Conservation (phyloP, 176 grass and related monocot species). For the Carex parvula region DNA sequence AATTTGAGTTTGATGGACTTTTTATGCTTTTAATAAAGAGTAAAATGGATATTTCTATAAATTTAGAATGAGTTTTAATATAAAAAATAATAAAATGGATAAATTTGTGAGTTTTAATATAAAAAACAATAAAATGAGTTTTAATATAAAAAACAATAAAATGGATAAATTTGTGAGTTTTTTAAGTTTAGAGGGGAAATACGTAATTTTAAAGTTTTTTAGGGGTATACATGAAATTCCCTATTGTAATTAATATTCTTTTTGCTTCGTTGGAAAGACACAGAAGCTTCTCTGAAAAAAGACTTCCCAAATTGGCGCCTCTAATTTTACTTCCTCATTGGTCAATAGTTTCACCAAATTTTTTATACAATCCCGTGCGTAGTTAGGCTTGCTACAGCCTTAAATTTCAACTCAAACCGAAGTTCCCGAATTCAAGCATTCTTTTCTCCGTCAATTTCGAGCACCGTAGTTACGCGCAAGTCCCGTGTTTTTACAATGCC, state of each 20-base stretch:
- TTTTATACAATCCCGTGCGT: background rate
- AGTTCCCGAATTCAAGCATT: slow-evolving; percentile 1
- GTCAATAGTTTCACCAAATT: background rate
- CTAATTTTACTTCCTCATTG: background rate
- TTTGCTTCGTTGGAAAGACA: background rate
- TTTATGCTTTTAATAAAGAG: no score
- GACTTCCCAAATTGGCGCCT: background rate
- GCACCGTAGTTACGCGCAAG: background rate
- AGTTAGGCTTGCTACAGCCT: background rate
- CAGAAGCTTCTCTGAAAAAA: slow-evolving; percentile 12
- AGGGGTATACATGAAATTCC: background rate
- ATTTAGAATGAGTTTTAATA: no score
- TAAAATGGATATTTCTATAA: no score
- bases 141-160: no score
- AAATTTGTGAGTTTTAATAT: no score
- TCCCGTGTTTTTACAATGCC: slow-evolving; percentile 33
- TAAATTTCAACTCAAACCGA: background rate
- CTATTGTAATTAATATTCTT: background rate
- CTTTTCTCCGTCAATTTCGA: background rate
- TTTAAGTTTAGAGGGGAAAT: no score
- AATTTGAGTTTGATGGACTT: no score
- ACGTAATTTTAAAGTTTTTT: no score
- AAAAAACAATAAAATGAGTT: no score
- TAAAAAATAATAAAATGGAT: no score
- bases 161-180: no score